Base-by-base conservation (phyloP, 2,329 filamentous ascomycete genomes). In the Pseudogymnoascus sp. region DNA sequence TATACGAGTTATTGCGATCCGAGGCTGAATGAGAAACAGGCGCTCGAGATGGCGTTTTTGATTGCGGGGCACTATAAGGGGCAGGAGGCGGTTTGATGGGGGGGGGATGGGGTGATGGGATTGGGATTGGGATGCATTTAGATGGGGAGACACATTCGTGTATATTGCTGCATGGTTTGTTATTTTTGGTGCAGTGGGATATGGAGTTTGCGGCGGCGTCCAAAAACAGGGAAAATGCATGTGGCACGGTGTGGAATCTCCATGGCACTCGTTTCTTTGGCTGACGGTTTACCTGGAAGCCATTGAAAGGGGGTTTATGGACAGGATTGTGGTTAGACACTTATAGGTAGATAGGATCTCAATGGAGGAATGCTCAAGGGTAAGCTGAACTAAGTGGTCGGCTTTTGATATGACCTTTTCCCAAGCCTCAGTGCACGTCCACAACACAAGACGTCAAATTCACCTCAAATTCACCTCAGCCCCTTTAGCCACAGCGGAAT, bases 1-100 rank as follows among this genome's bases (percentile, higher is more conserved):
- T 99, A 99, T 76, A 96, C 92, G 4, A 96, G 89, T 38, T 97
- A 93, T 79, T 99, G 94, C 74, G 94, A 99, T 74, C 94, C 94
- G 4, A 79, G 94, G 23, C 78, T 99, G 68, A 99, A 99, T 72
- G 94, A 97, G 81, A 97, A 97, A 78, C 94, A 99, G 79, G 92
- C 94, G 0, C 81, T 99, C 12, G 94, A 99, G 78, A 76, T 97
- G 73, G 92, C 94, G 0, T 99, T 99, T 74, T 76, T 97, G 70
- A 88, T 99, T 58, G 94, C 94, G 0, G 91, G 91, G 4, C 90
- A 92, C 71, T 94, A 85, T 70, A 76, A 83, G 11, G 78, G 81
- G 49, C 77, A 80, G 62, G 62, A 38, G 58, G 45, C 26, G 26
- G 14, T 31, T 31, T 52, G 45, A 52, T n/a, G 45, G 2, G 19